Evolutionary conservation across 2,329 filamentous ascomycete genomes (phyloP), one percentile per base, ranked within the genome.

Genomic region (Teratosphaeria epicoccoides): DNA sequence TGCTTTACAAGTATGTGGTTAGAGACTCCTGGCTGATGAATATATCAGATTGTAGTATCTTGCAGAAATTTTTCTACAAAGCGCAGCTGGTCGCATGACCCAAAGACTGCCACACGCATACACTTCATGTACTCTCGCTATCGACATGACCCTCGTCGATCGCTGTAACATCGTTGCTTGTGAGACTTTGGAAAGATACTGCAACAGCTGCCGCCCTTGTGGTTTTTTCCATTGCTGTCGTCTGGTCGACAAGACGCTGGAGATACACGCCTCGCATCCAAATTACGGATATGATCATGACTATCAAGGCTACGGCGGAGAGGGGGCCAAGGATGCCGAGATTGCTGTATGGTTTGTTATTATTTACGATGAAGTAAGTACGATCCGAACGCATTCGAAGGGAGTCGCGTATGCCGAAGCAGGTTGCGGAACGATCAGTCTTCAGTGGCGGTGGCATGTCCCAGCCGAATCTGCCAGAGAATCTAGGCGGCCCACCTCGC

Each of bases 261-360:
- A 52, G 49, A 50, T 51, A 4, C 57, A 61, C 51, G 49, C 49
- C 37, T 46, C 54, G 7, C 57, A 57, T 29, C 58, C 54, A 17
- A 52, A 55, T 22, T 59, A 55, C 52, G 43, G 51, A 28, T 59
- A 60, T 25, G 55, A 55, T 12, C 55, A 58, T 10, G 61, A 65
- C 49, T 60, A 62, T 44, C 57, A 53, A 1, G 62, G 62, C 23
- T 65, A 65, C 51, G 62, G 62, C 26, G 59, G 61, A 25, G 62
- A 69, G 46, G 73, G 71, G 71, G 71, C 71, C 4, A 70, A 71
- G 52, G 61, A 69, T 26, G 70, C 71, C 43, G 73, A 73, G 53
- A 73, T 74, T 23, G 71, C 71, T 17, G 66, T 74, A 0, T 73
- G 70, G 0, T 73, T 75, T 50, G 72, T 73, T 24, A 71, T 74